Conservation (phyloP, 306 rosid species). For the Glycine soja region DNA sequence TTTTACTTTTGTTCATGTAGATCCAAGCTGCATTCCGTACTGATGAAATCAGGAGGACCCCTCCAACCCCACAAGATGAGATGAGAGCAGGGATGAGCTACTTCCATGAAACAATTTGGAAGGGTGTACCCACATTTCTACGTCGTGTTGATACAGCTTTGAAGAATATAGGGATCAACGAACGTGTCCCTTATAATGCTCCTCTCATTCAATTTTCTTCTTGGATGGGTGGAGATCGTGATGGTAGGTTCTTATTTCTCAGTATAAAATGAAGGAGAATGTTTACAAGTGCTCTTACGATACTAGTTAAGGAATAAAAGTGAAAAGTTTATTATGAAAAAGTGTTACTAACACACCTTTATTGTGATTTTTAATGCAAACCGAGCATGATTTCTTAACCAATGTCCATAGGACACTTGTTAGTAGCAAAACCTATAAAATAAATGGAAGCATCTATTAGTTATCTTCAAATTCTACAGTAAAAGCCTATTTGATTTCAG, state of each 20-base stretch:
- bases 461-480: constrained; percentile 12
- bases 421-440: background rate
- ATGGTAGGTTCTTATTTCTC: constrained; percentile 63
- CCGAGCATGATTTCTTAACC: too few relatives aligned
- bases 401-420: too few relatives aligned
- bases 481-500: background rate
- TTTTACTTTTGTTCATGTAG: constrained; percentile 50
- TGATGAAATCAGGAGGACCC: constrained; percentile 84
- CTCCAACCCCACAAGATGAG: constrained; percentile 97
- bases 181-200: constrained; percentile 86
- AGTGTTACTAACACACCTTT: background rate
- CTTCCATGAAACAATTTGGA: constrained; percentile 93
- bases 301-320: background rate
- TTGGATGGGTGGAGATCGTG: constrained; percentile 99
- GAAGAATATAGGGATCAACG: constrained; percentile 78
- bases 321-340: background rate
- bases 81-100: constrained; percentile 98
- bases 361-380: background rate
- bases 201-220: constrained; percentile 90
- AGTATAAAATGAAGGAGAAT: background rate
- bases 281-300: background rate
- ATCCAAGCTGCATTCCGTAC: constrained; percentile 97
- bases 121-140: constrained; percentile 83
- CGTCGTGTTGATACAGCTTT: constrained; percentile 91
- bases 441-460: background rate